phyloP scores from a whole-genome alignment of 192 early-diverging fungal genomes.

The Entophlyctis luteolus region DNA sequence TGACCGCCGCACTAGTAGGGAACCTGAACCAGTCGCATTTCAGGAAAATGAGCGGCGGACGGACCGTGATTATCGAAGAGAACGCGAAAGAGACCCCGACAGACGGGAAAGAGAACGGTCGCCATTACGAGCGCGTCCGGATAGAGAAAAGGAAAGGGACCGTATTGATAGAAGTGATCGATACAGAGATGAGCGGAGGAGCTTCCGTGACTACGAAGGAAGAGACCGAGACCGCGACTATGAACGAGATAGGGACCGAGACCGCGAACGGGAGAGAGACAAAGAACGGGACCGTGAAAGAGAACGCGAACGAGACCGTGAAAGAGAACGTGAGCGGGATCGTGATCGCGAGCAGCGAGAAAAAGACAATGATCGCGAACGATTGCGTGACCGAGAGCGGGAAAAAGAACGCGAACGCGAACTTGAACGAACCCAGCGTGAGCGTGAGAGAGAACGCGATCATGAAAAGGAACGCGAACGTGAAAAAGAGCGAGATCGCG shows the following conservation, averaged over 20 bases:
- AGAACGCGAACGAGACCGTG: conserved; percentile 31
- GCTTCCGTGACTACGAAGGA: neutral
- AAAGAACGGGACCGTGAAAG: conserved; percentile 16
- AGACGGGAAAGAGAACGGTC: neutral
- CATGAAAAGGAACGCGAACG: conserved; percentile 46
- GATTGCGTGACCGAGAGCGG: conserved; percentile 13
- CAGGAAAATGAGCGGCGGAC: neutral
- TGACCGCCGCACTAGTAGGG: neutral
- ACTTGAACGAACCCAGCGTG: neutral
- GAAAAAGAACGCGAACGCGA: conserved; percentile 33
- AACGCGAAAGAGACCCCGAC: neutral
- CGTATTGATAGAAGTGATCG: neutral
- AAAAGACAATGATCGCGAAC: conserved; percentile 22
- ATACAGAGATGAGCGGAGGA: neutral
- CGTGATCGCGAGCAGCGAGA: conserved; percentile 18
- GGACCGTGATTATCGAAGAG: neutral
- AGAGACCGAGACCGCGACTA: conserved; percentile 26
- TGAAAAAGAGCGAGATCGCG: conserved; percentile 37
- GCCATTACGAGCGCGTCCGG: neutral
- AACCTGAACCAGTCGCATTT: neutral
- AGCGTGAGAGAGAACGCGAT: conserved; percentile 22
- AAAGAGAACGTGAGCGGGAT: neutral
- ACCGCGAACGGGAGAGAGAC: conserved; percentile 13
- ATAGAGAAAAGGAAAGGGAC: neutral
- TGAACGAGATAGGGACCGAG: conserved; percentile 14